Evolutionary conservation across 805 yeast genomes (phyloP), one percentile per base, ranked within the genome.

Genomic region (Kodamaea kaohsiungensis): DNA sequence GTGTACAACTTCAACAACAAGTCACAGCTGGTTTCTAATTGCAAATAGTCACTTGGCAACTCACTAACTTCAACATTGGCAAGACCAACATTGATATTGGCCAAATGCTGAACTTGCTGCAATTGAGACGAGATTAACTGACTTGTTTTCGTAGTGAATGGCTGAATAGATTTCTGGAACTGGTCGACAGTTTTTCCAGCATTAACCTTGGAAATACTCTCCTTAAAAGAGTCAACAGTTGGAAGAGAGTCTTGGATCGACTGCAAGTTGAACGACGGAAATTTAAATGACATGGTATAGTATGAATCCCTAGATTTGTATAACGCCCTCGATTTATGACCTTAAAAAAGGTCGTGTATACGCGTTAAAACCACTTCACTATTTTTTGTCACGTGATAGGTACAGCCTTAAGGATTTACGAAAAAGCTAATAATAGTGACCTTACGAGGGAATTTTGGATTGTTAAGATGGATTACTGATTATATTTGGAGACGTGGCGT

Each of bases 1-100:
- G 78, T 83, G 71, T 86, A 85, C 55, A 85, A 80, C 49, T 76
- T 77, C 66, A 83, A 83, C 60, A 88, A 73, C 50, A 83, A 76
- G 66, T 88, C 93, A 55, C 86, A 85, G 64, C 82, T 82, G 56
- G 79, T 76, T 66, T 88, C 96, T 63, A 89, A 74, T 55, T 81
- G 79, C 53, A 82, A 77, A 68, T 89, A 89, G 58, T 87, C 91
- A 43, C 80, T 81, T 47, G 96, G 96, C 50, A 89, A 77, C 66
- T 87, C 90, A 53, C 88, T 81, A 47, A 86, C 86, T 58, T 85
- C 89, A 53, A 85, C 79, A 38, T 83, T 76, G 37, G 68, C 56
- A 15, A 46, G 48, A 30, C 65, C 57, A n/a, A 48, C 59, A 53
- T 63, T 63, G 47, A 53, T 25, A 38, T 60, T 55, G 46, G 67